Evolutionary conservation across 2,329 filamentous ascomycete genomes (phyloP), one percentile per base, ranked within the genome.

Genomic region (Chalaropsis ovoidea): DNA sequence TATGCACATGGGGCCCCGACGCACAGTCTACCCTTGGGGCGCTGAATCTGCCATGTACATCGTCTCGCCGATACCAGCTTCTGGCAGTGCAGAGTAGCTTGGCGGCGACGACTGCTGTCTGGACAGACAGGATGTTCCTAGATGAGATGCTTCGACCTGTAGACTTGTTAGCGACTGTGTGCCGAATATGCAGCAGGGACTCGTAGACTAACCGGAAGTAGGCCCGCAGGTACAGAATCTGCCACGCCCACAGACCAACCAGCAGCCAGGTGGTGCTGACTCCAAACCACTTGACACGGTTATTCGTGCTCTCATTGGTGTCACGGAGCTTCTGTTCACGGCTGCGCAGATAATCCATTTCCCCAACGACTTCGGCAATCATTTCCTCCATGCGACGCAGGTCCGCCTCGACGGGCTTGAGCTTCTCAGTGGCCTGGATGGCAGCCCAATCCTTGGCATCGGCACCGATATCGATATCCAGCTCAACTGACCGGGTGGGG

Each of bases 261-360:
- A 99, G 79, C 81, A 96, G 87, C 69, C 90, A 88, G 79, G 96
- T 97, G 35, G 93, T 97, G 70, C 86, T 85, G 75, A 96, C 86
- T 61, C 93, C 93, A 77, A 99, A 99, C 91, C 90, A 97, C 81
- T 97, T 99, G 73, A 99, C 94, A 67, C 94, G 85, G 78, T 89
- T 94, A 79, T 99, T 99, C 70, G 94, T 99, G 81, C 93, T 97
- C 86, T 99, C 94, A 77, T 99, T 99, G 71, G 94, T 99, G 79
- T 99, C 93, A 75, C 94, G 83, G 72, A 99, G 83, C 81, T 90
- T 95, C 83, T 96, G 91, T 81, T 99, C 94, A 72, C 94, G 85
- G 47, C 77, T 72, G 70, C 94, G 85, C 72, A 99, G 84, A 78
- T 97, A 99, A 70, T 97, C 93, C 93, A 99, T 95, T 82, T 97